Conservation (phyloP, 108 stramenopile genomes). For the Cylindrotheca fusiformis region DNA sequence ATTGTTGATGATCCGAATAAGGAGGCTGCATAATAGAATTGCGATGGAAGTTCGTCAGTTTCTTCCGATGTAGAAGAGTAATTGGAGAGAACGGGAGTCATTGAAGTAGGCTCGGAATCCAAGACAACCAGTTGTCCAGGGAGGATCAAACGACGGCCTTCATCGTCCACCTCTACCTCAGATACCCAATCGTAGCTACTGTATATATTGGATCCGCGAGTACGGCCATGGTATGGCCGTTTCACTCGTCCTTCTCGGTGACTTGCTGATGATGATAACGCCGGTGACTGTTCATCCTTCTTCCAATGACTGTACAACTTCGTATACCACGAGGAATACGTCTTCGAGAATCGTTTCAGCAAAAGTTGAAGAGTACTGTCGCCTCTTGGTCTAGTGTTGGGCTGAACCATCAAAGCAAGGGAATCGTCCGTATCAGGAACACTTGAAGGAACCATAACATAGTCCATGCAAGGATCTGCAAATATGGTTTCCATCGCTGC, state of each 20-base stretch:
- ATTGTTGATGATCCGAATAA: conserved; percentile 13
- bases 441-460: background rate
- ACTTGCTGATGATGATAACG: no score
- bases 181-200: conserved; percentile 31
- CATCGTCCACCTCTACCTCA: conserved; percentile 12
- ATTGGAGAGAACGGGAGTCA: no score
- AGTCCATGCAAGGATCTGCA: background rate
- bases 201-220: conserved; percentile 10
- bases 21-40: background rate
- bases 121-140: conserved; percentile 14
- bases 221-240: background rate
- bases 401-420: background rate
- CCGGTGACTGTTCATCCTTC: background rate
- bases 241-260: background rate
- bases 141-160: conserved; percentile 26
- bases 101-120: no score
- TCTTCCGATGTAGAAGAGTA: no score
- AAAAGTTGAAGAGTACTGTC: background rate
- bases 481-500: background rate
- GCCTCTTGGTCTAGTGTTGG: background rate
- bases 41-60: background rate
- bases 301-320: background rate
- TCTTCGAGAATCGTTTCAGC: background rate
- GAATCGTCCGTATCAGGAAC: background rate
- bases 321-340: background rate